A percentile compares a stretch with the other conserved stretches of the same genome.
phyloP scores from a whole-genome alignment of 148 eudicot genomes.

The Silene conica region DNA sequence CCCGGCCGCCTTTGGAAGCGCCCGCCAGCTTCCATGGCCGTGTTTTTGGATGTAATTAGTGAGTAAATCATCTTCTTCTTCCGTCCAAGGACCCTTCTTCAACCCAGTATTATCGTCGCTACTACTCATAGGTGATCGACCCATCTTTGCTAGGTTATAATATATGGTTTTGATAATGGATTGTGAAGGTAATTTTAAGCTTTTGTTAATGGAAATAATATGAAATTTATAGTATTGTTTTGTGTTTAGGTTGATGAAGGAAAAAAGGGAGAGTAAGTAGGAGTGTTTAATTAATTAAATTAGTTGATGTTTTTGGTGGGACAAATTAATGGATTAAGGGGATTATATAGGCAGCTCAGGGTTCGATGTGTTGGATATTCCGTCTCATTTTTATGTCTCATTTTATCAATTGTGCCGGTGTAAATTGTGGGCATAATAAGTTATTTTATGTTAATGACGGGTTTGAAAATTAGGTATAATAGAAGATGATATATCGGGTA shows the following conservation, averaged over 20 bases:
- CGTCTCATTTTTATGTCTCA: neutral
- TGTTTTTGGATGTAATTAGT: constrained; percentile 39
- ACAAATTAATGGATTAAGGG: constrained; percentile 15
- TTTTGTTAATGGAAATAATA: neutral
- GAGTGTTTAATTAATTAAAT: constrained; percentile 5
- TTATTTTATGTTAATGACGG: no score
- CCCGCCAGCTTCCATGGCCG: constrained; percentile 60
- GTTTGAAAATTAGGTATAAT: no score
- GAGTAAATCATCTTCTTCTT: constrained; percentile 55
- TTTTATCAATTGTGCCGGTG: no score
- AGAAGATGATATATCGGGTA: no score
- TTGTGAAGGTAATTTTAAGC: neutral
- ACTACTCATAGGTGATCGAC: constrained; percentile 34
- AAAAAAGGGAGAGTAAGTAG: neutral
- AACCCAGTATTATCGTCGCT: constrained; percentile 31
- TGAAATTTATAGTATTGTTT: neutral
- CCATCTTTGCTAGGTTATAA: constrained; percentile 34
- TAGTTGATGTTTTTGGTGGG: constrained; percentile 32
- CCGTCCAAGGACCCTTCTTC: constrained; percentile 72
- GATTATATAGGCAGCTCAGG: constrained; percentile 19
- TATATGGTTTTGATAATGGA: neutral
- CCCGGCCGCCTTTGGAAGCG: constrained; percentile 50
- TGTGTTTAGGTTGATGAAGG: neutral
- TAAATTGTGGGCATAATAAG: no score
- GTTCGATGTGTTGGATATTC: neutral